phyloP scores from a whole-genome alignment of 2,329 filamentous ascomycete species.

The Diaporthe ilicicola region DNA sequence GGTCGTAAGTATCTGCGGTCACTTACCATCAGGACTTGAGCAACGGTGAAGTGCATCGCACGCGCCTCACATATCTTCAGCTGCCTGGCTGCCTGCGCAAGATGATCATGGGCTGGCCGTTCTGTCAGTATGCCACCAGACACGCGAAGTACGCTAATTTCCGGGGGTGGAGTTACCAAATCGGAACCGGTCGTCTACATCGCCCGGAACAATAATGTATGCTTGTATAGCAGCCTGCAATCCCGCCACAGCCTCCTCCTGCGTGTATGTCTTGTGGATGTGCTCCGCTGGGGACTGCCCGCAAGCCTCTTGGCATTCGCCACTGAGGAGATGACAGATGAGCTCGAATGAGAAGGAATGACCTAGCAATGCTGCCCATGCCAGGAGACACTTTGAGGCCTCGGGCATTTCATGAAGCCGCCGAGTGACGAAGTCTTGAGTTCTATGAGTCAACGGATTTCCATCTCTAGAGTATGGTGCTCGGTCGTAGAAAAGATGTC shows the following conservation, averaged over 20 bases:
- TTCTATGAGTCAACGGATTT: neutral
- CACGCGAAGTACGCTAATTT: no score
- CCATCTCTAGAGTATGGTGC: neutral
- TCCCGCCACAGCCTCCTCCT: slow-evolving; percentile 76
- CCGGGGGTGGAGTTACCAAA: slow-evolving; percentile 57
- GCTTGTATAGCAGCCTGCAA: slow-evolving; percentile 84
- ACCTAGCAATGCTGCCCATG: slow-evolving; percentile 87
- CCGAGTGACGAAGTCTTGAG: slow-evolving; percentile 74
- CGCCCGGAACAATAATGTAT: slow-evolving; percentile 82
- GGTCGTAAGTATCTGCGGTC: neutral
- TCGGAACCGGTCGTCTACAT: slow-evolving; percentile 85
- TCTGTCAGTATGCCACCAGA: neutral
- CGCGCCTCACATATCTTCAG: slow-evolving; percentile 74
- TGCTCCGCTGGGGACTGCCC: slow-evolving; percentile 40
- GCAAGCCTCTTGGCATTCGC: slow-evolving; percentile 69
- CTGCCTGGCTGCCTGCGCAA: slow-evolving; percentile 76
- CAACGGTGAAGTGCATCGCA: slow-evolving; percentile 92
- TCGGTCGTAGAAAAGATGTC: neutral
- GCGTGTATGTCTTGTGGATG: slow-evolving; percentile 61
- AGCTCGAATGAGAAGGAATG: slow-evolving; percentile 85
- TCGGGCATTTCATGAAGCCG: slow-evolving; percentile 79
- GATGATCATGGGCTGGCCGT: slow-evolving; percentile 76
- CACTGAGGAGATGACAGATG: slow-evolving; percentile 78
- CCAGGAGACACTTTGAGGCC: slow-evolving; percentile 79
- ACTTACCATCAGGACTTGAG: slow-evolving; percentile 72